Percentiles rank a stretch among this genome's conserved stretches.
Evolutionary conservation across 257 asterid genomes (phyloP).

Genomic region (Rauvolfia tetraphylla): DNA sequence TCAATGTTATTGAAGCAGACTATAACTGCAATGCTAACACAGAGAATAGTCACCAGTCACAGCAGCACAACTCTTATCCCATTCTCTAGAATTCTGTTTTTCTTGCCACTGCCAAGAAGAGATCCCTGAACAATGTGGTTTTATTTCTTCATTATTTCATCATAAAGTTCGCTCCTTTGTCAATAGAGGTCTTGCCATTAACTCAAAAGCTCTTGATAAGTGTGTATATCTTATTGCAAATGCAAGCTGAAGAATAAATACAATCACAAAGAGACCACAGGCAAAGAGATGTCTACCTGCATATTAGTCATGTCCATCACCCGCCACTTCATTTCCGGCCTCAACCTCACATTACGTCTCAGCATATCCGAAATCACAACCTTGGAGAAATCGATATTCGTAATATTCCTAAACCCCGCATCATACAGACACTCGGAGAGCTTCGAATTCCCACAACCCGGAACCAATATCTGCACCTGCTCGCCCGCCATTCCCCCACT

Average conservation of each 20-base stretch:
- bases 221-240: neutral
- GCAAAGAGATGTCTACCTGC: slow-evolving; percentile 45
- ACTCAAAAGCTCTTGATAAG: neutral
- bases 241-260: neutral
- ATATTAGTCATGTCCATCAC: slow-evolving; percentile 89
- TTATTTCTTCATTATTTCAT: slow-evolving; percentile 1
- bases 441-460: slow-evolving; percentile 96
- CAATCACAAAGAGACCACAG: neutral
- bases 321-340: slow-evolving; percentile 95
- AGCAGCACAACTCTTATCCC: neutral
- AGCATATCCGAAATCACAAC: slow-evolving; percentile 85
- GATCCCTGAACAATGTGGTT: neutral
- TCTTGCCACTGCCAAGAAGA: too few relatives aligned
- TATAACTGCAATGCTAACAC: neutral
- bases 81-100: neutral
- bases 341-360: slow-evolving; percentile 59
- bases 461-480: slow-evolving; percentile 56
- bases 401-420: slow-evolving; percentile 57
- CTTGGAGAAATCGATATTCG: slow-evolving; percentile 82
- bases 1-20: neutral
- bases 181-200: neutral
- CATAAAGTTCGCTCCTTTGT: neutral
- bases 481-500: slow-evolving; percentile 9
- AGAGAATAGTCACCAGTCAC: neutral
- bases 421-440: slow-evolving; percentile 86